A percentile compares a stretch with the other conserved stretches of the same genome.
These are phyloP conservation scores for Sphaerulina populicola DNA, from an alignment of 2,329 filamentous ascomycete species.

Conservation along the genomic window DNA sequence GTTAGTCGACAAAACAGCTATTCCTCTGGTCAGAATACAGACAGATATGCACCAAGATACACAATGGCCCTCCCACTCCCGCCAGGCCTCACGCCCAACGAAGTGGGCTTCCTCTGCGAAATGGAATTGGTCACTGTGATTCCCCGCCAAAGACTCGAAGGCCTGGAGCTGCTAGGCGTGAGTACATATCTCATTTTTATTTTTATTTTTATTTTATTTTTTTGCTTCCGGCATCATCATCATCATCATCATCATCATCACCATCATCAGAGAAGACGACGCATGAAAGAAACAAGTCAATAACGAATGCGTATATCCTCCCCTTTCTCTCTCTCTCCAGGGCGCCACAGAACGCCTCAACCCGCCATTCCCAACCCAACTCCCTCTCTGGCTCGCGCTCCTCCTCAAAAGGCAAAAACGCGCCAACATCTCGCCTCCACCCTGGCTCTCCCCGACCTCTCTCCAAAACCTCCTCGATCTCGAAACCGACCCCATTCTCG, in stretches of 20 bases:
- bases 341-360: constrained; percentile 67
- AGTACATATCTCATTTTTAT: too few species aligned
- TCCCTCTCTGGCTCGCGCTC: constrained; percentile 91
- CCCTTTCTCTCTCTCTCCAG: constrained; percentile 40
- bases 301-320: background rate
- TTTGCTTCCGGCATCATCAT: too few species aligned
- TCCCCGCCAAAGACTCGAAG: constrained; percentile 80
- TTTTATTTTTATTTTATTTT: too few species aligned
- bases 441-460: constrained; percentile 74
- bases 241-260: too few species aligned
- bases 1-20: too few species aligned
- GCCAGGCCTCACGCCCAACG: constrained; percentile 66
- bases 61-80: constrained; percentile 55
- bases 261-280: too few species aligned
- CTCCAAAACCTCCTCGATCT: constrained; percentile 69
- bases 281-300: too few species aligned
- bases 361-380: constrained; percentile 67
- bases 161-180: constrained; percentile 76
- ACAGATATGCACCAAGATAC: constrained; percentile 11
- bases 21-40: background rate
- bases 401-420: constrained; percentile 89
- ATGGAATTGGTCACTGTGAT: constrained; percentile 94
- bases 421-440: constrained; percentile 82
- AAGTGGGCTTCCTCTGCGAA: constrained; percentile 91
- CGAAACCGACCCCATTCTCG: constrained; percentile 61